These are phyloP conservation scores for Ambrosia trifida DNA, from an alignment of 129 eudicot species.

Conservation along the genomic window DNA sequence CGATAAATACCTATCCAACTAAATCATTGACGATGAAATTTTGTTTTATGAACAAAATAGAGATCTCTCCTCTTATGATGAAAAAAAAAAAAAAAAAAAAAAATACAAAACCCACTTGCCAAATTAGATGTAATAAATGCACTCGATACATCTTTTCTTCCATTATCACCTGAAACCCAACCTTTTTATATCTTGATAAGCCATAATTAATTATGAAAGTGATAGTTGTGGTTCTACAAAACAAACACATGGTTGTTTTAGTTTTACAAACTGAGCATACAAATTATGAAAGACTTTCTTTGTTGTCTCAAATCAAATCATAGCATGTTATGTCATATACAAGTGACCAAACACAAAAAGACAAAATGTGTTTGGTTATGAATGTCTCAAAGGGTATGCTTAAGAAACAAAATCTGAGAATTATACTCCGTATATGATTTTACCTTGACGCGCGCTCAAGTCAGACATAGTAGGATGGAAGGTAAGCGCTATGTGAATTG, in stretches of 20 bases:
- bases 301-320: constrained; percentile 16
- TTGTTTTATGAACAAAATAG: not conserved
- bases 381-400: too few species aligned
- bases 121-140: not conserved
- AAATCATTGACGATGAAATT: not conserved
- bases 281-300: not conserved
- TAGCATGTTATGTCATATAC: not conserved
- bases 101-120: not conserved
- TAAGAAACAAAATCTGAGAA: too few species aligned
- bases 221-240: constrained; percentile 21
- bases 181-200: too few species aligned
- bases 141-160: too few species aligned
- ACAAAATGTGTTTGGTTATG: too few species aligned
- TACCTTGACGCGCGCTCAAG: too few species aligned
- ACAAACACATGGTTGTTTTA: not conserved
- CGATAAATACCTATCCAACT: not conserved
- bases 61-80: not conserved
- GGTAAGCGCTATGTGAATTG: too few species aligned
- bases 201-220: not conserved
- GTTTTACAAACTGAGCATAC: too few species aligned
- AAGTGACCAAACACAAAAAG: not conserved
- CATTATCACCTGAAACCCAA: too few species aligned
- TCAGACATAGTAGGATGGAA: too few species aligned
- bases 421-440: too few species aligned
- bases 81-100: too few species aligned